Evolutionary conservation across 2,329 filamentous ascomycete genomes (phyloP).

Genomic region (Biscogniauxia mediterranea): DNA sequence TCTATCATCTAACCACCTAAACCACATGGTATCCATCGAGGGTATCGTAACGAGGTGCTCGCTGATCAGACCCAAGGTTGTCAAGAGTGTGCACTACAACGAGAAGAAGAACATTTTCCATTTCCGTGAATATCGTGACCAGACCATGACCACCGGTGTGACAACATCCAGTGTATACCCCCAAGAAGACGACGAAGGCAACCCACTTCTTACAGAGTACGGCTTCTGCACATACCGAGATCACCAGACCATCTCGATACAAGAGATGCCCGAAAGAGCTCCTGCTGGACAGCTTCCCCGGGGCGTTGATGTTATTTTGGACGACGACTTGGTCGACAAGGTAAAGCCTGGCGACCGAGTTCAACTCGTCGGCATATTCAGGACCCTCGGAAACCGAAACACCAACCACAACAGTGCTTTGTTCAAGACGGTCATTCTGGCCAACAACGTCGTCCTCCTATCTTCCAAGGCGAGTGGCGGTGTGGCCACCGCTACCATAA

Average conservation of each 20-base stretch:
- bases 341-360: slow-evolving; percentile 96
- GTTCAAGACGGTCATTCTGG: slow-evolving; percentile 90
- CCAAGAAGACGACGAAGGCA: slow-evolving; percentile 88
- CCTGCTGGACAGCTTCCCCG: slow-evolving; percentile 93
- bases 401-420: slow-evolving; percentile 85
- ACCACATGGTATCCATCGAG: slow-evolving; percentile 95
- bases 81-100: slow-evolving; percentile 96
- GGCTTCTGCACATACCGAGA: slow-evolving; percentile 94
- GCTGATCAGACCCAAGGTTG: slow-evolving; percentile 92
- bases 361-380: slow-evolving; percentile 93
- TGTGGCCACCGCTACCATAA: slow-evolving; percentile 87
- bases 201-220: slow-evolving; percentile 91
- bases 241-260: slow-evolving; percentile 96
- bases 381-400: slow-evolving; percentile 92
- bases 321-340: slow-evolving; percentile 92
- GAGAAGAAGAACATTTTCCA: slow-evolving; percentile 84
- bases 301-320: slow-evolving; percentile 92
- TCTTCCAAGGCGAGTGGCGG: slow-evolving; percentile 96
- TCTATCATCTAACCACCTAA: slow-evolving; percentile 82
- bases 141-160: slow-evolving; percentile 93
- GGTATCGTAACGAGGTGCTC: slow-evolving; percentile 97
- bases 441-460: slow-evolving; percentile 91
- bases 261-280: slow-evolving; percentile 97
- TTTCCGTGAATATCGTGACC: slow-evolving; percentile 87
- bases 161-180: slow-evolving; percentile 92